phyloP scores from a whole-genome alignment of 2,329 filamentous ascomycete genomes.

The Fusarium nematophilum region DNA sequence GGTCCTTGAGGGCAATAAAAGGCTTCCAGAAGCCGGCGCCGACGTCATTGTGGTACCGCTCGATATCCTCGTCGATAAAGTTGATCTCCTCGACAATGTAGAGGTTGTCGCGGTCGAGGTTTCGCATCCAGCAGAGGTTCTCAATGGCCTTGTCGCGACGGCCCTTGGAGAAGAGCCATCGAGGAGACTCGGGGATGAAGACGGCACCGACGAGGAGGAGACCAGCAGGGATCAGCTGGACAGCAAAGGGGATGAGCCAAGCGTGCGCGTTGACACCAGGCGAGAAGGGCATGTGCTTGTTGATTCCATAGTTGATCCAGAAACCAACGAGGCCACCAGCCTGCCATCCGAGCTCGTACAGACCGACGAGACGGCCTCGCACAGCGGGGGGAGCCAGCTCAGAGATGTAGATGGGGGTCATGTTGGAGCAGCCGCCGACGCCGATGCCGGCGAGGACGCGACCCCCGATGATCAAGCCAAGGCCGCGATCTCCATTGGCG shows the following conservation, averaged over 20 bases:
- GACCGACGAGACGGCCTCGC: slow-evolving; percentile 72
- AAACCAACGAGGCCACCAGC: slow-evolving; percentile 72
- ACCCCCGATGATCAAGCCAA: slow-evolving; percentile 72
- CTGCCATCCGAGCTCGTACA: slow-evolving; percentile 76
- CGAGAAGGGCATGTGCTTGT: slow-evolving; percentile 58
- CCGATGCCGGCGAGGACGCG: slow-evolving; percentile 73
- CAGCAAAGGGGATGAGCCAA: slow-evolving; percentile 73
- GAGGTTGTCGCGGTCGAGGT: slow-evolving; percentile 63
- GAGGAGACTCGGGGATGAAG: slow-evolving; percentile 73
- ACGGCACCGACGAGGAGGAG: slow-evolving; percentile 69
- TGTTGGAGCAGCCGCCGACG: slow-evolving; percentile 71
- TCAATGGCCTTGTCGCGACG: slow-evolving; percentile 68
- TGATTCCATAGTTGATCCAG: slow-evolving; percentile 74
- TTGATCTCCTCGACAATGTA: slow-evolving; percentile 81
- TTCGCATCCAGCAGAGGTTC: slow-evolving; percentile 73
- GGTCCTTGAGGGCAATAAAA: slow-evolving; percentile 67
- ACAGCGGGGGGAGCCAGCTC: slow-evolving; percentile 71
- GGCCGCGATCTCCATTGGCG: slow-evolving; percentile 67
- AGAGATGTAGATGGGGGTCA: slow-evolving; percentile 72
- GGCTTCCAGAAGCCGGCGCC: slow-evolving; percentile 82
- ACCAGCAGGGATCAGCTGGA: slow-evolving; percentile 75
- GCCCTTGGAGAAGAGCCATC: slow-evolving; percentile 75
- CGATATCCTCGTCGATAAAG: slow-evolving; percentile 76
- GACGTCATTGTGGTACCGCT: slow-evolving; percentile 70
- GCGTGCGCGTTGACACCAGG: slow-evolving; percentile 55